phyloP scores from a whole-genome alignment of 768 basidiomycete genomes.

The Amanita brunnescens region DNA sequence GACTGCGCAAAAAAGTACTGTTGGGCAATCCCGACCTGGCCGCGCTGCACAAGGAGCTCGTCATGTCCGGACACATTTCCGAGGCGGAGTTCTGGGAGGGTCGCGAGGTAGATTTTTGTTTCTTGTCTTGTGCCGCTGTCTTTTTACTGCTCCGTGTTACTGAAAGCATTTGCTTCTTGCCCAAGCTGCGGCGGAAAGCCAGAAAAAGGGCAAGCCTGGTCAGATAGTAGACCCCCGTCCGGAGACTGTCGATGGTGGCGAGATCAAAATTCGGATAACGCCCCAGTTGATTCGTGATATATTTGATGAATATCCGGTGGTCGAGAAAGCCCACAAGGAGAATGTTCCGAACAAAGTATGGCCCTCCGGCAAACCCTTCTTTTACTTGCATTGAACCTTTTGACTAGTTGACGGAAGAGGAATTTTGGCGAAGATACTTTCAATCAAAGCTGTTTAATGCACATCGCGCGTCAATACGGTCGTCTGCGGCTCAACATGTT shows the following conservation, averaged over 20 bases:
- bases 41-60: constrained; percentile 79
- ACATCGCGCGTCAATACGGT: constrained; percentile 88
- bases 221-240: constrained; percentile 85
- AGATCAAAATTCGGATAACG: constrained; percentile 84
- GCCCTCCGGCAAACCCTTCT: constrained; percentile 7
- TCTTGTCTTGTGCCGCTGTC: constrained; percentile 7
- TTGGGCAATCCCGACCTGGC: constrained; percentile 71
- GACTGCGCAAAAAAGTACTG: constrained; percentile 71
- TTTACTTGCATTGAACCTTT: neutral
- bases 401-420: constrained; percentile 72
- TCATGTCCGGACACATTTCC: constrained; percentile 74
- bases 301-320: constrained; percentile 96
- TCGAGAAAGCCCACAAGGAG: constrained; percentile 85
- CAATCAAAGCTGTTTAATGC: constrained; percentile 93
- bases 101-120: constrained; percentile 55
- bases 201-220: constrained; percentile 75
- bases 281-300: constrained; percentile 91
- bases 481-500: constrained; percentile 73
- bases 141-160: constrained; percentile 13
- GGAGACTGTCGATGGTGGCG: constrained; percentile 73
- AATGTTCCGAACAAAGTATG: constrained; percentile 83
- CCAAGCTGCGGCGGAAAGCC: constrained; percentile 63
- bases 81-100: constrained; percentile 98
- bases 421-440: constrained; percentile 97
- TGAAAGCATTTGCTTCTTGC: constrained; percentile 66